Evolutionary conservation across 768 basidiomycete genomes (phyloP).

Genomic region (Hydnomerulius pinastri): DNA sequence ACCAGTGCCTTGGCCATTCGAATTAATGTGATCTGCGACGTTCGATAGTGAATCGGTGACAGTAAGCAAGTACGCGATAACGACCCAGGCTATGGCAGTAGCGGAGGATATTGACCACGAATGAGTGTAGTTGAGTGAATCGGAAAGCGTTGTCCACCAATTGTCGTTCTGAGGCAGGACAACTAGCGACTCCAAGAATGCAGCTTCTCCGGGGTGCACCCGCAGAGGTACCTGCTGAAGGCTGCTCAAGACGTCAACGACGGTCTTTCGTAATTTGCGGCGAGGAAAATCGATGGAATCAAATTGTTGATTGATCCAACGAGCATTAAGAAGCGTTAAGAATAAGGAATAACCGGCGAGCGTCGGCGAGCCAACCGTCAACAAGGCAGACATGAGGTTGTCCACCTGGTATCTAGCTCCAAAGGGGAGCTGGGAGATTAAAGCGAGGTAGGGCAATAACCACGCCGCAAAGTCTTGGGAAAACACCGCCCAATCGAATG

Average conservation of each 20-base stretch:
- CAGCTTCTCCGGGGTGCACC: slow-evolving; percentile 26
- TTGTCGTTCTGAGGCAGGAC: slow-evolving; percentile 43
- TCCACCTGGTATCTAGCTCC: slow-evolving; percentile 41
- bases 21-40: slow-evolving; percentile 22
- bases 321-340: slow-evolving; percentile 44
- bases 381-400: slow-evolving; percentile 42
- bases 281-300: slow-evolving; percentile 28
- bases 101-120: slow-evolving; percentile 43
- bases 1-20: slow-evolving; percentile 40
- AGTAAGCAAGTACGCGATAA: slow-evolving; percentile 39
- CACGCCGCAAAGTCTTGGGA: slow-evolving; percentile 43
- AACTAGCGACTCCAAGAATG: slow-evolving; percentile 41
- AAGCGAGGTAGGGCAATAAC: slow-evolving; percentile 50
- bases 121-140: slow-evolving; percentile 38
- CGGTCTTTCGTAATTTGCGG: slow-evolving; percentile 8
- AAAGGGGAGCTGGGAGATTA: slow-evolving; percentile 53
- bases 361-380: slow-evolving; percentile 46
- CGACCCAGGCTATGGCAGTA: slow-evolving; percentile 44
- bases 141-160: slow-evolving; percentile 41
- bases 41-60: slow-evolving; percentile 18
- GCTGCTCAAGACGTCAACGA: slow-evolving; percentile 36
- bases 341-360: slow-evolving; percentile 48
- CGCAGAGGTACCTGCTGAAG: slow-evolving; percentile 46
- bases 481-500: slow-evolving; percentile 25
- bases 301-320: slow-evolving; percentile 41